Conservation (phyloP, 2,329 filamentous ascomycete genomes). For the Alternaria sp. region DNA sequence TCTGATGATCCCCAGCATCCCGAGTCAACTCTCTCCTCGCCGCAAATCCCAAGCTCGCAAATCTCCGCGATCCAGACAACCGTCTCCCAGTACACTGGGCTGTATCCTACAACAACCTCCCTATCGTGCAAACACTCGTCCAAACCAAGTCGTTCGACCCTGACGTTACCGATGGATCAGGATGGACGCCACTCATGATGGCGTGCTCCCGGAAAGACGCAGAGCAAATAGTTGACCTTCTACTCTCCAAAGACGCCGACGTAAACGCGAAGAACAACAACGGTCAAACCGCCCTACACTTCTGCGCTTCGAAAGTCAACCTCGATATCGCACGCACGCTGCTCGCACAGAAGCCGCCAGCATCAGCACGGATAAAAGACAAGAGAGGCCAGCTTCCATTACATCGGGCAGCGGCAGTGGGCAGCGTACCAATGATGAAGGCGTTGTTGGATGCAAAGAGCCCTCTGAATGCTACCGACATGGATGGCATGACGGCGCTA, state of each 20-base stretch:
- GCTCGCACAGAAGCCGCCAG: slow-evolving; percentile 70
- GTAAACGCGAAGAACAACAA: slow-evolving; percentile 75
- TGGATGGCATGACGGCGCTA: slow-evolving; percentile 83
- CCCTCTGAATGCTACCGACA: slow-evolving; percentile 83
- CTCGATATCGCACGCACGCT: slow-evolving; percentile 81
- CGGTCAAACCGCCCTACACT: slow-evolving; percentile 86
- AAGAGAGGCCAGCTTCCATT: slow-evolving; percentile 87
- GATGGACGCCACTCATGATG: slow-evolving; percentile 88
- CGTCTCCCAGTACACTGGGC: slow-evolving; percentile 96
- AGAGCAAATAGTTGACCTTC: slow-evolving; percentile 71
- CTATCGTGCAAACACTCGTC: slow-evolving; percentile 76
- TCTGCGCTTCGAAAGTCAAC: slow-evolving; percentile 88
- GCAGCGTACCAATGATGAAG: slow-evolving; percentile 85
- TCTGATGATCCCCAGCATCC: slow-evolving; percentile 69
- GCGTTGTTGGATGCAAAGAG: slow-evolving; percentile 80
- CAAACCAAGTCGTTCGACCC: slow-evolving; percentile 79
- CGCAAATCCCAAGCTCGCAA: slow-evolving; percentile 79
- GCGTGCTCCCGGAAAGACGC: slow-evolving; percentile 76
- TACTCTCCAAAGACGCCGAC: slow-evolving; percentile 75
- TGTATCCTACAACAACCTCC: slow-evolving; percentile 78
- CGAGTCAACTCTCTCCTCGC: slow-evolving; percentile 78
- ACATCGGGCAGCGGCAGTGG: slow-evolving; percentile 89
- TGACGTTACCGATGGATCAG: slow-evolving; percentile 80
- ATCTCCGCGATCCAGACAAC: slow-evolving; percentile 80
- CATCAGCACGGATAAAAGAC: slow-evolving; percentile 82